phyloP scores from a whole-genome alignment of 1,284 basidiomycete genomes.

The Cryptococcus sp. region DNA sequence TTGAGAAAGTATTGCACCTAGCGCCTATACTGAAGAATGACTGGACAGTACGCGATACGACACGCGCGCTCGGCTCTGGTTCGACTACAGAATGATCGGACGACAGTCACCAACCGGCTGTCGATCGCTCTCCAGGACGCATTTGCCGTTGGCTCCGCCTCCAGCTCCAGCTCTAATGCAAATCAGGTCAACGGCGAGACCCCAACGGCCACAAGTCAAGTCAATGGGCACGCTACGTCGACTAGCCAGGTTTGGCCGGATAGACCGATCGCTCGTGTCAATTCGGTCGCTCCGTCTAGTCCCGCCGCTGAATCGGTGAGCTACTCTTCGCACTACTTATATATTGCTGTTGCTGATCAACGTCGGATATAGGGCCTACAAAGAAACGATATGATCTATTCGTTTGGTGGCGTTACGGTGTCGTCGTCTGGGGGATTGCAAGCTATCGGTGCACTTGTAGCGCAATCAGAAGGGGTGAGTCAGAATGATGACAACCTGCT shows the following conservation, averaged over 20 bases:
- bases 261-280: slow-evolving; percentile 68
- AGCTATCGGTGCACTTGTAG: slow-evolving; percentile 70
- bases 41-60: slow-evolving; percentile 66
- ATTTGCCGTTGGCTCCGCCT: slow-evolving; percentile 27
- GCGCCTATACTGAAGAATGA: neutral
- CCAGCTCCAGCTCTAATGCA: slow-evolving; percentile 1
- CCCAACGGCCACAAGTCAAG: slow-evolving; percentile 1
- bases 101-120: slow-evolving; percentile 66
- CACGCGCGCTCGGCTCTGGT: slow-evolving; percentile 58
- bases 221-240: neutral
- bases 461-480: slow-evolving; percentile 71
- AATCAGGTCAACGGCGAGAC: slow-evolving; percentile 18
- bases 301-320: slow-evolving; percentile 76
- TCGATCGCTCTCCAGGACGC: slow-evolving; percentile 67
- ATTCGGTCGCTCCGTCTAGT: slow-evolving; percentile 72
- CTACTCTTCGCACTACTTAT: slow-evolving; percentile 11
- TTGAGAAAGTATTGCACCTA: neutral
- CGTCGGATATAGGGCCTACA: slow-evolving; percentile 62
- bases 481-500: neutral
- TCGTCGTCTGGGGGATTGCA: slow-evolving; percentile 55
- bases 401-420: slow-evolving; percentile 68
- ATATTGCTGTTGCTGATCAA: neutral
- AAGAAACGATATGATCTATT: slow-evolving; percentile 69
- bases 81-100: slow-evolving; percentile 71
- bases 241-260: slow-evolving; percentile 28